These are phyloP conservation scores for Podaxis sp. DNA, from an alignment of 768 basidiomycete species.

Conservation along the genomic window DNA sequence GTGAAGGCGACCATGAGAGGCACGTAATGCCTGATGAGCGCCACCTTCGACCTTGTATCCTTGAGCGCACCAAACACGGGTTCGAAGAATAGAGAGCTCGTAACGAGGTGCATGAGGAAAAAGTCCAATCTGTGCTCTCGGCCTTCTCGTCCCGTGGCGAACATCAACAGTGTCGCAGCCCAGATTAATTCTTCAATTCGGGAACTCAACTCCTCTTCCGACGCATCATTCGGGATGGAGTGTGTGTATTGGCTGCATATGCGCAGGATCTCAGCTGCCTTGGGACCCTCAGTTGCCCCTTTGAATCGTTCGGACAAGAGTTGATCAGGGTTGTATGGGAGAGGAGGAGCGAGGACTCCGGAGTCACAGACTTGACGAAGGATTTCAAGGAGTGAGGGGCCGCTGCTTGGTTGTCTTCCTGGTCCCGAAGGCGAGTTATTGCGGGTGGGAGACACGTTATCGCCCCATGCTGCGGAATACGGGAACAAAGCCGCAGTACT, in stretches of 20 bases:
- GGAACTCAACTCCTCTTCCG: conserved; percentile 32
- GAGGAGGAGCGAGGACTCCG: conserved; percentile 42
- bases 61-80: conserved; percentile 34
- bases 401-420: conserved; percentile 16
- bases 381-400: conserved; percentile 44
- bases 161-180: conserved; percentile 44
- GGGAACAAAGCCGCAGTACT: conserved; percentile 31
- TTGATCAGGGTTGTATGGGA: conserved; percentile 50
- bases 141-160: conserved; percentile 43
- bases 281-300: conserved; percentile 33
- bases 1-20: conserved; percentile 32
- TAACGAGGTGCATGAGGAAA: conserved; percentile 61
- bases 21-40: conserved; percentile 43
- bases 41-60: conserved; percentile 36
- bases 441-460: conserved; percentile 2
- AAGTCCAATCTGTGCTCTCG: conserved; percentile 52
- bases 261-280: conserved; percentile 42
- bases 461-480: conserved; percentile 14
- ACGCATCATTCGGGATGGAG: conserved; percentile 30
- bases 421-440: conserved; percentile 17
- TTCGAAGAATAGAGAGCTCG: conserved; percentile 47
- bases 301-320: conserved; percentile 34
- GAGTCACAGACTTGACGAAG: conserved; percentile 52
- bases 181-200: conserved; percentile 52
- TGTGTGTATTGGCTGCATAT: conserved; percentile 36